Evolutionary conservation across 2,329 filamentous ascomycete genomes (phyloP), one percentile per base, ranked within the genome.

Genomic region (Trichocomaceae sp.): DNA sequence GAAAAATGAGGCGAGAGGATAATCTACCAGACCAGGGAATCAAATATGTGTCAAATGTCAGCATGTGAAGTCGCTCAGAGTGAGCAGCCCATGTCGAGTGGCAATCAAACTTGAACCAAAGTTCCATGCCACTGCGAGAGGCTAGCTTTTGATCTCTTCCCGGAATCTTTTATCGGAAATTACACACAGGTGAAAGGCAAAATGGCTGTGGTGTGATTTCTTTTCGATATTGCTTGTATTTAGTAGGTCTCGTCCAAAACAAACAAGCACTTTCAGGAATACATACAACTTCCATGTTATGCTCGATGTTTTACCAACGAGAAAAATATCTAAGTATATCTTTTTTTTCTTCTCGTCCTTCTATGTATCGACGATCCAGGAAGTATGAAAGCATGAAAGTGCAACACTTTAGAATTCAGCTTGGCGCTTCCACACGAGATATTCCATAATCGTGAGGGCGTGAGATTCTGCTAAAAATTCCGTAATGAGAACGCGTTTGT

Each of bases 381-480:
- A n/a, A n/a, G n/a, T n/a, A n/a, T n/a, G n/a, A n/a, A n/a, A n/a
- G n/a, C n/a, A n/a, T n/a, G n/a, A n/a, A n/a, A n/a, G n/a, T n/a
- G n/a, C n/a, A n/a, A n/a, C n/a, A n/a, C n/a, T 26, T 26, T 26
- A 26, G 7, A 7, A 26, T 7, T 12, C 39, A 42, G 12, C 39
- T 19, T 22, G 17, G 9, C 19, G 19, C 39, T 22, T 5, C 39
- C 10, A 2, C 45, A 33, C n/a, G n/a, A 56, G 54, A 47, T 51
- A 51, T 29, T 47, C 48, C 44, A 41, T 22, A 20, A 51, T 23
- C 5, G 47, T 47, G 29, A 56, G 37, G 2, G 54, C 39, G 45
- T 56, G 54, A n/a, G 33, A 52, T 23, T 45, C 46, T 55, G 3
- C 23, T n/a, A n/a, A n/a, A 50, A 39, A 55, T 26, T 56, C 54